These are phyloP conservation scores for Barnettozyma sucrosica DNA, from an alignment of 805 yeast species.

Conservation along the genomic window DNA sequence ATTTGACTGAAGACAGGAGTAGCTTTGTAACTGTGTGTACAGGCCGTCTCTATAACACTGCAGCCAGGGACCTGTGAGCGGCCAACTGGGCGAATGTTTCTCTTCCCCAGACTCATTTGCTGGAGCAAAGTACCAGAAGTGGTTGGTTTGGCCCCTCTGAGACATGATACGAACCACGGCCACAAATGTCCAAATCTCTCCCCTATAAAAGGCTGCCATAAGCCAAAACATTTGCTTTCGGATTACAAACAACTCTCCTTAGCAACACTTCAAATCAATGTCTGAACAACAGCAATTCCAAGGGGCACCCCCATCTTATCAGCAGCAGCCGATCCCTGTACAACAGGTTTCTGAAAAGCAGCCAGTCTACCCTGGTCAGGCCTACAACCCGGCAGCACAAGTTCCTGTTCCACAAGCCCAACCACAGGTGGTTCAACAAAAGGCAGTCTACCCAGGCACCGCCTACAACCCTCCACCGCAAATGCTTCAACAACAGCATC, in stretches of 20 bases:
- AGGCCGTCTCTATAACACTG: too few species aligned
- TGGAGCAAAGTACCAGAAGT: too few species aligned
- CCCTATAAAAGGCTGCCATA: not conserved
- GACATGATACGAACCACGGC: too few species aligned
- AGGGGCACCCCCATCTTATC: not conserved
- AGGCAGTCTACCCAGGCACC: not conserved
- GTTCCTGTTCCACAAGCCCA: not conserved
- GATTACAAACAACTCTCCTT: not conserved
- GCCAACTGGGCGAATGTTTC: too few species aligned
- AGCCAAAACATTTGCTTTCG: not conserved
- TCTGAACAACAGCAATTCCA: not conserved
- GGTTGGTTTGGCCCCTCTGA: too few species aligned
- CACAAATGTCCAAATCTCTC: too few species aligned
- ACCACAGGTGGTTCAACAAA: not conserved
- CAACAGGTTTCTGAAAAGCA: not conserved
- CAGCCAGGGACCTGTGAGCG: too few species aligned
- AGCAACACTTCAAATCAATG: not conserved
- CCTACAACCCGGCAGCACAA: not conserved
- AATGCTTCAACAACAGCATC: not conserved
- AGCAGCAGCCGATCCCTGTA: not conserved
- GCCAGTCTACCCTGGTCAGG: not conserved
- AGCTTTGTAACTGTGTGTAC: too few species aligned
- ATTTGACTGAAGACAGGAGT: too few species aligned
- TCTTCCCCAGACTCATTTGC: too few species aligned
- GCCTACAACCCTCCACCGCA: not conserved